phyloP scores from a whole-genome alignment of 768 basidiomycete species.

The Naganishia friedmannii region DNA sequence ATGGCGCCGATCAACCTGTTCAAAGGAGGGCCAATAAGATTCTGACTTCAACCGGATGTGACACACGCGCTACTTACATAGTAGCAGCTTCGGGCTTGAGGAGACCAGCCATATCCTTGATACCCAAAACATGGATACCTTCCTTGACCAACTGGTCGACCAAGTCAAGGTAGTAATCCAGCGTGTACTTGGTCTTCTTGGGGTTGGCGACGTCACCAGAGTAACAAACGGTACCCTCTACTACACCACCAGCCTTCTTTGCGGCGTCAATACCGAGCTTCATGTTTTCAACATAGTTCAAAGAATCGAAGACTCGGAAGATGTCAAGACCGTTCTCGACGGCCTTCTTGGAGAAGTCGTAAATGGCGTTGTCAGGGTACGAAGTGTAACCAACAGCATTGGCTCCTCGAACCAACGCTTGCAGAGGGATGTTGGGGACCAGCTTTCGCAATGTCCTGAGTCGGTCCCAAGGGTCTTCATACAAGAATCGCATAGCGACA shows the following conservation, averaged over 20 bases:
- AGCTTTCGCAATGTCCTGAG: constrained; percentile 89
- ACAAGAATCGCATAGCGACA: constrained; percentile 98
- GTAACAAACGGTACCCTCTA: constrained; percentile 96
- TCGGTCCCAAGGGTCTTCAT: constrained; percentile 99
- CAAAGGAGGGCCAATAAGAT: not conserved
- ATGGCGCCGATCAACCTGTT: constrained; percentile 85
- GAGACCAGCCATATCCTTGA: constrained; percentile 98
- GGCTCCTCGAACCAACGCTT: constrained; percentile 96
- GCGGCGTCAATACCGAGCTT: constrained; percentile 97
- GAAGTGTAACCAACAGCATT: constrained; percentile 99
- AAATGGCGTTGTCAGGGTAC: constrained; percentile 92
- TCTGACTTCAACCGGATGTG: not conserved
- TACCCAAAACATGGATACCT: constrained; percentile 92
- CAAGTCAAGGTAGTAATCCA: constrained; percentile 96
- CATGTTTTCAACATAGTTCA: constrained; percentile 99
- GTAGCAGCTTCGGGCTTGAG: constrained; percentile 92
- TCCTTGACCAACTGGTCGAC: constrained; percentile 86
- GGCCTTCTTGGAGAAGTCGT: constrained; percentile 98
- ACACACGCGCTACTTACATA: constrained; percentile 59
- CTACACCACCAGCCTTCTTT: constrained; percentile 98
- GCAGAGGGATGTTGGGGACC: constrained; percentile 97
- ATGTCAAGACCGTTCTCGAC: constrained; percentile 99
- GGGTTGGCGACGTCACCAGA: constrained; percentile 93
- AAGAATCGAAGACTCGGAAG: constrained; percentile 97
- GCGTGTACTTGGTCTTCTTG: constrained; percentile 93